Conservation (phyloP, 768 basidiomycete genomes). For the Megacollybia marginata region DNA sequence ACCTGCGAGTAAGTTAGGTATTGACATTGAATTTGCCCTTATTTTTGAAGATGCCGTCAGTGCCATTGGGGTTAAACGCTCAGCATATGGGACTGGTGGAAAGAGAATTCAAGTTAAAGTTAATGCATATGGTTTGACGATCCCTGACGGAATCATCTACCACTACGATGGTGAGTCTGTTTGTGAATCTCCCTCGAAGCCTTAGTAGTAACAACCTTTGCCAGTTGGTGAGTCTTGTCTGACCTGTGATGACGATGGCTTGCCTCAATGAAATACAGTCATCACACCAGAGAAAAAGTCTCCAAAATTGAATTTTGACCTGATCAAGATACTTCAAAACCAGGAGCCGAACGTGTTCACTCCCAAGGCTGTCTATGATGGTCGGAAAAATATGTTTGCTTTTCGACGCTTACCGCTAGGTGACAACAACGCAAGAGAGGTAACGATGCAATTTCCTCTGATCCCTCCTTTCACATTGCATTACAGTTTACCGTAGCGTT, state of each 20-base stretch:
- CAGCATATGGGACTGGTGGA: conserved; percentile 47
- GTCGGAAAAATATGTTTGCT: conserved; percentile 53
- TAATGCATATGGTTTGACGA: conserved; percentile 47
- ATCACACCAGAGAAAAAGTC: conserved; percentile 42
- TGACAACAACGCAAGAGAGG: conserved; percentile 27
- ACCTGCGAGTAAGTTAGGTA: background rate
- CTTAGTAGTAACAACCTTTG: background rate
- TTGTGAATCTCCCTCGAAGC: background rate
- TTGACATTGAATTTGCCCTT: background rate
- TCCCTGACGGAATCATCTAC: conserved; percentile 50
- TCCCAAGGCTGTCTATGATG: conserved; percentile 48
- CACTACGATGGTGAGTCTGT: conserved; percentile 66
- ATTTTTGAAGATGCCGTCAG: conserved; percentile 20
- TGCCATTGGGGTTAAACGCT: conserved; percentile 58
- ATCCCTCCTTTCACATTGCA: background rate
- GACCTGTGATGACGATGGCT: background rate
- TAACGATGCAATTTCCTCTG: background rate
- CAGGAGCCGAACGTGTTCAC: conserved; percentile 41
- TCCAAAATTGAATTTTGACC: conserved; percentile 35
- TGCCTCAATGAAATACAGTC: conserved; percentile 16
- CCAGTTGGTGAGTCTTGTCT: background rate
- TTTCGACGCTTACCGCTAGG: conserved; percentile 30
- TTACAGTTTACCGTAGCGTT: conserved; percentile 21
- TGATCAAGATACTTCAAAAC: conserved; percentile 41
- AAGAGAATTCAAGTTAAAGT: conserved; percentile 23